Evolutionary conservation across 2,329 filamentous ascomycete genomes (phyloP).

Genomic region (Phaeosphaeria sp.): DNA sequence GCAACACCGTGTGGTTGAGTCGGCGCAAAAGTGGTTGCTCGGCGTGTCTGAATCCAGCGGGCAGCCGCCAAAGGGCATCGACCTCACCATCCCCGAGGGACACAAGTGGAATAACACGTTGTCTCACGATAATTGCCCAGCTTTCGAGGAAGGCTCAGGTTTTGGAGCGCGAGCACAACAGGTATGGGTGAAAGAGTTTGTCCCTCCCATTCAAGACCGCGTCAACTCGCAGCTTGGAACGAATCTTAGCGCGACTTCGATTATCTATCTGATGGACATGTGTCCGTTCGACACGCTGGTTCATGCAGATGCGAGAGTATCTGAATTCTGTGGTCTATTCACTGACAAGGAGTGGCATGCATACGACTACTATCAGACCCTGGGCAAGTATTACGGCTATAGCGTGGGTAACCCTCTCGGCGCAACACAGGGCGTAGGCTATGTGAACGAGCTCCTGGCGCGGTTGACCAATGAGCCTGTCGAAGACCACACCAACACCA

Average conservation of each 20-base stretch:
- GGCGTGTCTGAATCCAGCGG: conserved; percentile 70
- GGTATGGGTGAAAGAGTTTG: conserved; percentile 70
- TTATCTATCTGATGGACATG: conserved; percentile 82
- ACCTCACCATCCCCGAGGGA: conserved; percentile 73
- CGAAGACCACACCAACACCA: conserved; percentile 75
- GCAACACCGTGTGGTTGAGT: conserved; percentile 74
- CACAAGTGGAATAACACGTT: conserved; percentile 79
- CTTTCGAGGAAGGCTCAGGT: conserved; percentile 69
- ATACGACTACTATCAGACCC: conserved; percentile 81
- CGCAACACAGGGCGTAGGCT: conserved; percentile 86
- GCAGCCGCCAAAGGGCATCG: conserved; percentile 48
- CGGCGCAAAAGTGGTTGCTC: conserved; percentile 75
- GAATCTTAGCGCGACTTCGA: conserved; percentile 68
- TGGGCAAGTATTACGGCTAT: conserved; percentile 87
- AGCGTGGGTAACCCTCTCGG: conserved; percentile 79
- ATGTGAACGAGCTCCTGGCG: conserved; percentile 84
- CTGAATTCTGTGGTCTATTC: conserved; percentile 80
- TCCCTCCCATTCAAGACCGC: conserved; percentile 70
- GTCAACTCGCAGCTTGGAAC: conserved; percentile 75
- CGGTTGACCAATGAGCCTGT: conserved; percentile 75
- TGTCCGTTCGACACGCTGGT: conserved; percentile 85
- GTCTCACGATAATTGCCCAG: conserved; percentile 73
- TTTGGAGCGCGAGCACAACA: conserved; percentile 58
- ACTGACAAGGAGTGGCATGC: conserved; percentile 73
- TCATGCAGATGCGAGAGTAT: conserved; percentile 59